A percentile compares a stretch with the other conserved stretches of the same genome.
phyloP scores from a whole-genome alignment of 177 flowering plant species.

The Vitis hybrid region DNA sequence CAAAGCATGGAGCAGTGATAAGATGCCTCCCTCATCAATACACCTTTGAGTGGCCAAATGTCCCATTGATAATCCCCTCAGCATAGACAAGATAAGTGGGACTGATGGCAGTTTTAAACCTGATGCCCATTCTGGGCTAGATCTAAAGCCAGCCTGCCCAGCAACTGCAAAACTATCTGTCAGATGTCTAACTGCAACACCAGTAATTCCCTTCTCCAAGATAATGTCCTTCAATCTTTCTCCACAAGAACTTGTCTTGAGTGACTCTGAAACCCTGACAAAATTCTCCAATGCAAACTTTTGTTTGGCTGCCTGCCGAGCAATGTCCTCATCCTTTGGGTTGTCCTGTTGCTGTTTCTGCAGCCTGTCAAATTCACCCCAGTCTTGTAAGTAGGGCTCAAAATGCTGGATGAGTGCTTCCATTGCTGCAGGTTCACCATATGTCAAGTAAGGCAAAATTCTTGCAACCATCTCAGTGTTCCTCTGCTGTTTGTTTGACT shows the following conservation, averaged over 20 bases:
- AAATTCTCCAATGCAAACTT: constrained; percentile 87
- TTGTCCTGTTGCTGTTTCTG: constrained; percentile 69
- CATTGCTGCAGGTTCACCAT: constrained; percentile 98
- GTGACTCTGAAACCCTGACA: constrained; percentile 96
- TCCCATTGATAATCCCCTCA: constrained; percentile 90
- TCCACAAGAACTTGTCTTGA: constrained; percentile 94
- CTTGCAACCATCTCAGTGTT: constrained; percentile 99
- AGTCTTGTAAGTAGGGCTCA: constrained; percentile 76
- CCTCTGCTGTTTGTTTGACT: constrained; percentile 94
- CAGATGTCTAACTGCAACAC: constrained; percentile 71
- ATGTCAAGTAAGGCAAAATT: constrained; percentile 94
- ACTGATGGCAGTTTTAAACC: constrained; percentile 84
- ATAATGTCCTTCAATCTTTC: constrained; percentile 94
- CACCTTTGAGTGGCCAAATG: constrained; percentile 84
- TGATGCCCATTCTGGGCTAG: constrained; percentile 66
- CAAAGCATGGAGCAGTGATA: constrained; percentile 91
- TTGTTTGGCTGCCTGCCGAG: constrained; percentile 72
- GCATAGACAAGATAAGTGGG: constrained; percentile 91
- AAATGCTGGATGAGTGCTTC: constrained; percentile 94
- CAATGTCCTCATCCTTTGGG: constrained; percentile 71
- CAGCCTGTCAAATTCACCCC: constrained; percentile 78
- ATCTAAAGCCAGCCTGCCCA: constrained; percentile 75
- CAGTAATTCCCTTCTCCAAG: constrained; percentile 81
- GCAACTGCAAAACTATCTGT: constrained; percentile 72
- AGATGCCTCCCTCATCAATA: constrained; percentile 78